Conservation (phyloP, 345 rosid genomes). For the Atalantia buxifolia region DNA sequence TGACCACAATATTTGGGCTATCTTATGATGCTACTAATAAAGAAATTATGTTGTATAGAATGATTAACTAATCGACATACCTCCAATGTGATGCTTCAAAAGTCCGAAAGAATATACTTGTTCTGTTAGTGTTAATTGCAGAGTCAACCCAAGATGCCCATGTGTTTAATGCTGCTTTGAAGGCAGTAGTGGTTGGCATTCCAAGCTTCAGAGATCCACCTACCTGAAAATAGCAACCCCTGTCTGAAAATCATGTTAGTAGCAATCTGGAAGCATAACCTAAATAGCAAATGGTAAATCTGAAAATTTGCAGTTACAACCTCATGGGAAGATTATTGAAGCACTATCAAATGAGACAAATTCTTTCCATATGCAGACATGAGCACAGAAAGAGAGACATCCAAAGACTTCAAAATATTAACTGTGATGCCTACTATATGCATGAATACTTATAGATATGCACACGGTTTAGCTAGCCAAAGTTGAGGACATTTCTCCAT, state of each 20-base stretch:
- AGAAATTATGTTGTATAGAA: constrained; percentile 5
- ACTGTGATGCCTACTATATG: not conserved
- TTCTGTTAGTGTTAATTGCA: constrained; percentile 38
- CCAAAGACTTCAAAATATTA: not conserved
- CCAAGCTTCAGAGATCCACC: constrained; percentile 52
- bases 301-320: not conserved
- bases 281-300: not conserved
- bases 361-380: not conserved
- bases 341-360: not conserved
- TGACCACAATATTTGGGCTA: not conserved
- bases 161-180: constrained; percentile 33
- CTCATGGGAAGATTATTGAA: not conserved
- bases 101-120: constrained; percentile 53
- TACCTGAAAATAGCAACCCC: constrained; percentile 67
- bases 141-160: constrained; percentile 57
- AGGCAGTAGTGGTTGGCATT: constrained; percentile 40
- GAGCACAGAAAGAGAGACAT: not conserved
- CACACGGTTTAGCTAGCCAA: not conserved
- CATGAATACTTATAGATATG: no score
- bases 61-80: constrained; percentile 24
- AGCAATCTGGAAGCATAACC: constrained; percentile 8
- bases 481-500: not conserved
- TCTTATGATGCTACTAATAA: not conserved
- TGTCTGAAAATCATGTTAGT: constrained; percentile 46
- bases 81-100: constrained; percentile 79